These are phyloP conservation scores for Halophytophthora batemanensis DNA, from an alignment of 352 stramenopile species.

Conservation along the genomic window DNA sequence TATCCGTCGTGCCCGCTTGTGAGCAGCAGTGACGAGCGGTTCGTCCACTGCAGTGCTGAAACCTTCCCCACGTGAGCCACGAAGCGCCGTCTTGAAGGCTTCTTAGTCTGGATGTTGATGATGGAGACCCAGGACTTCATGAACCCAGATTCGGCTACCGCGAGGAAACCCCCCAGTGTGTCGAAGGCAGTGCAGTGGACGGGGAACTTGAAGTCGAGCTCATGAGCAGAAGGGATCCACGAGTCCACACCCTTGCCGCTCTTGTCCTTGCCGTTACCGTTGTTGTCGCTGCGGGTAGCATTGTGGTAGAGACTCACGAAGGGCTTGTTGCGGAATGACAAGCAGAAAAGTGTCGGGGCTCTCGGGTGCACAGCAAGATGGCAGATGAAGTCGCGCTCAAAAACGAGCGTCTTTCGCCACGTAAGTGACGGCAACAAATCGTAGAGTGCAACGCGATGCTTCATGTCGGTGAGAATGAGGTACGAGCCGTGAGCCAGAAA, in stretches of 20 bases:
- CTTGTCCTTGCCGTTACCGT: too few species aligned
- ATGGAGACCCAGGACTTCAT: slow-evolving; percentile 62
- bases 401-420: slow-evolving; percentile 3
- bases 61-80: slow-evolving; percentile 53
- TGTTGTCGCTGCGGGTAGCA: neutral
- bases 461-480: slow-evolving; percentile 32
- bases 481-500: slow-evolving; percentile 23
- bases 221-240: slow-evolving; percentile 2
- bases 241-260: neutral
- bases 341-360: slow-evolving; percentile 8
- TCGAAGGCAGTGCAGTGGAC: slow-evolving; percentile 45
- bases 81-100: slow-evolving; percentile 32
- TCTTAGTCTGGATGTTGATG: slow-evolving; percentile 24
- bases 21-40: slow-evolving; percentile 31
- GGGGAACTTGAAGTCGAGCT: slow-evolving; percentile 32
- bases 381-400: slow-evolving; percentile 20
- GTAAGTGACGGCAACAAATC: slow-evolving; percentile 12
- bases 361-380: slow-evolving; percentile 13
- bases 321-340: slow-evolving; percentile 27
- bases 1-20: slow-evolving; percentile 58
- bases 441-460: slow-evolving; percentile 19
- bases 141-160: slow-evolving; percentile 36
- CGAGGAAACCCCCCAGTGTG: slow-evolving; percentile 29
- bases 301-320: slow-evolving; percentile 23
- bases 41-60: slow-evolving; percentile 51